Evolutionary conservation across 805 yeast species (phyloP), one percentile per base, ranked within the genome.

Genomic region (Yamadazyma ubonensis): DNA sequence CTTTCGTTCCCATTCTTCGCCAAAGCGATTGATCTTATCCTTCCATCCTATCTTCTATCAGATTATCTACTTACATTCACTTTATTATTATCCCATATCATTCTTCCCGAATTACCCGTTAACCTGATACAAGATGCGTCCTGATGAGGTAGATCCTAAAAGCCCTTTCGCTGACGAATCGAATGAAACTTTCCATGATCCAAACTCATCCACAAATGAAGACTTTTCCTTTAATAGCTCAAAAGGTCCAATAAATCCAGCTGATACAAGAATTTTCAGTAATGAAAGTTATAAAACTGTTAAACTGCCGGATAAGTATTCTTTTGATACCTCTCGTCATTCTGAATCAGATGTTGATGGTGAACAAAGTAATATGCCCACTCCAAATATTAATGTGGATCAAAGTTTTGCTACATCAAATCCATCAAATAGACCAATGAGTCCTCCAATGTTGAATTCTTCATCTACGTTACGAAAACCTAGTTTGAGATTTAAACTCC

Each of bases 401-500:
- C 36, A 28, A 16, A 45, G 32, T 37, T 48, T 39, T 15, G 39
- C 35, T 12, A 10, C 18, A 14, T 20, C 21, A 16, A 30, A 30
- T 30, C 16, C n/a, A 7, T 30, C 33, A 18, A 18, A 19, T 9
- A 16, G 33, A 18, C 22, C 12, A 16, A 28, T 26, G 17, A 30
- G 37, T 14, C 43, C 41, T 36, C 45, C 51, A 2, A 26, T 21
- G 14, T 9, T 18, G 33, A 36, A 25, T 21, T 34, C 45, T 5
- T 46, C 37, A 19, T 16, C 29, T 4, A 25, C 8, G 6, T 30
- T 30, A 18, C 30, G 58, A 18, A 58, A 52, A 36, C 54, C 58
- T 1, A 51, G 60, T 3, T 51, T 66, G 6, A 52, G 68, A 19
- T 65, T 66, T 45, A 49, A 62, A 31, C 43, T 64, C 9, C 67